Percentiles rank a stretch among this genome's conserved stretches.
Conservation (phyloP, 177 flowering plant species). For the Tripterygium wilfordii region DNA sequence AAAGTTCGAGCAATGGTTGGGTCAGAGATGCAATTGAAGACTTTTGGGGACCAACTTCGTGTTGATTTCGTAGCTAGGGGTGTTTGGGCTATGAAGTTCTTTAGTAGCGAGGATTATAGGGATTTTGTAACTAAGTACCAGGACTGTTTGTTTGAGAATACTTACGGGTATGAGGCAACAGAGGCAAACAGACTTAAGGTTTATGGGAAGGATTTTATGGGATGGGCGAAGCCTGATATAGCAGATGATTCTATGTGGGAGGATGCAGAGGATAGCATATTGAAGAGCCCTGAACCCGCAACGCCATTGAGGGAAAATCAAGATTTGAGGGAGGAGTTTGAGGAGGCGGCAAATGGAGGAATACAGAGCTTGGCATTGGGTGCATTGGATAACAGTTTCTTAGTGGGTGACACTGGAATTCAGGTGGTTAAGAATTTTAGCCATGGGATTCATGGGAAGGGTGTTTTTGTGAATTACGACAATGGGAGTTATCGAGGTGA, state of each 20-base stretch:
- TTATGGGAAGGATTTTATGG: slow-evolving; percentile 89
- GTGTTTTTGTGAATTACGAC: slow-evolving; percentile 69
- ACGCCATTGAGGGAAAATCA: slow-evolving; percentile 40
- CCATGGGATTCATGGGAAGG: slow-evolving; percentile 63
- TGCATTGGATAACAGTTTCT: slow-evolving; percentile 91
- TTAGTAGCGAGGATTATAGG: slow-evolving; percentile 46
- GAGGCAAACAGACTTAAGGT: slow-evolving; percentile 73
- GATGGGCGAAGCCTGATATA: slow-evolving; percentile 84
- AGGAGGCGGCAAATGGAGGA: slow-evolving; percentile 77
- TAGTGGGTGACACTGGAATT: slow-evolving; percentile 78
- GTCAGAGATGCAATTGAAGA: slow-evolving; percentile 70
- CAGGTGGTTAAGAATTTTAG: slow-evolving; percentile 91
- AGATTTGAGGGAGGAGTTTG: slow-evolving; percentile 83
- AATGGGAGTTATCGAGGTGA: slow-evolving; percentile 22
- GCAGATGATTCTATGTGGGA: slow-evolving; percentile 97
- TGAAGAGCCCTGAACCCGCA: slow-evolving; percentile 30
- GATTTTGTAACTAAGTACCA: slow-evolving; percentile 50
- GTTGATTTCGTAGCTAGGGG: slow-evolving; percentile 75
- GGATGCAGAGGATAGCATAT: slow-evolving; percentile 60
- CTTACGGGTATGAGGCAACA: slow-evolving; percentile 51
- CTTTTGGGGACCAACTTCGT: slow-evolving; percentile 66
- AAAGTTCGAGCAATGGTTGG: slow-evolving; percentile 58
- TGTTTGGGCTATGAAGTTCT: slow-evolving; percentile 94
- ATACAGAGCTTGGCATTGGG: slow-evolving; percentile 95
- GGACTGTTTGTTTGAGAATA: slow-evolving; percentile 89